A percentile compares a stretch with the other conserved stretches of the same genome.
Evolutionary conservation across 495 filamentous ascomycete species (phyloP).

Genomic region (Pyrenopolyporus hunteri): DNA sequence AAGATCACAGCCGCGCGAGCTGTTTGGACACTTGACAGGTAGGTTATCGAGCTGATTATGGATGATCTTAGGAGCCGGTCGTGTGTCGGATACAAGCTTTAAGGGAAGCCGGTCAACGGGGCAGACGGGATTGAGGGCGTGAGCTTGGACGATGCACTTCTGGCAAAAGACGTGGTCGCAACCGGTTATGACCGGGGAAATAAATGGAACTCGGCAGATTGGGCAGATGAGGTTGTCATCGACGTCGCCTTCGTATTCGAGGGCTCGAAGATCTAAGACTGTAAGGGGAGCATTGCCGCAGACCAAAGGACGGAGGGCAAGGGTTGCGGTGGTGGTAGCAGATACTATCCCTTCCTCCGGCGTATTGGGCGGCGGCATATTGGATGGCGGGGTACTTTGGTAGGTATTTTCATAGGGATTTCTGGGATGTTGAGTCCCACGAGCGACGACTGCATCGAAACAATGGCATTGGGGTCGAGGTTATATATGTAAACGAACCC

Average conservation of each 20-base stretch:
- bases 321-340: constrained; percentile 19
- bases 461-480: background rate
- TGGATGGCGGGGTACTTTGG: constrained; percentile 1
- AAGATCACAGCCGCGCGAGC: constrained; percentile 65
- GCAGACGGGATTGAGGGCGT: constrained; percentile 56
- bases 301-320: constrained; percentile 29
- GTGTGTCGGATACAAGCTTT: constrained; percentile 37
- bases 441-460: constrained; percentile 4
- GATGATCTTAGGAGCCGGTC: constrained; percentile 51
- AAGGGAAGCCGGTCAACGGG: constrained; percentile 58
- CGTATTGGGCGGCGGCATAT: constrained; percentile 45
- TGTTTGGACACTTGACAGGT: constrained; percentile 72
- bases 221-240: constrained; percentile 84
- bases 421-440: constrained; percentile 8
- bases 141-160: constrained; percentile 67
- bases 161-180: constrained; percentile 77
- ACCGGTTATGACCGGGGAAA: constrained; percentile 70
- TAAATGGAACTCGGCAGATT: constrained; percentile 79
- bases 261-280: constrained; percentile 64
- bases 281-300: constrained; percentile 6
- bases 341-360: constrained; percentile 43
- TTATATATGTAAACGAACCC: background rate
- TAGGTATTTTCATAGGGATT: constrained; percentile 12
- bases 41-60: constrained; percentile 76
- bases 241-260: constrained; percentile 71